Evolutionary conservation across 2,329 filamentous ascomycete genomes (phyloP).

Genomic region (Malbranchea cinnamomea): DNA sequence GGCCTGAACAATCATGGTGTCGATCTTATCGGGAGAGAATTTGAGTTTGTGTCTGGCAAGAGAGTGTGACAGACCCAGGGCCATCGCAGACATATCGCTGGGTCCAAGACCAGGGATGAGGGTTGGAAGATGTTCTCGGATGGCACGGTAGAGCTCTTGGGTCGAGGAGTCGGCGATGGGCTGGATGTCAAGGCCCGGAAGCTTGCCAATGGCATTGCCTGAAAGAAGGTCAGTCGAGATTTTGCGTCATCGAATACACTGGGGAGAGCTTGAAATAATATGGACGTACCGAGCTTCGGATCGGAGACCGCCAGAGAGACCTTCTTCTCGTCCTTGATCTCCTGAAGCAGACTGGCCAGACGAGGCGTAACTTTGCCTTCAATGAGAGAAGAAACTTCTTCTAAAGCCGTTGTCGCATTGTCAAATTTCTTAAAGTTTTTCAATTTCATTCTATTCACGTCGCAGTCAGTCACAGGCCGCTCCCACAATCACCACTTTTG

Average conservation of each 20-base stretch:
- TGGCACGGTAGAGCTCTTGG: conserved; percentile 82
- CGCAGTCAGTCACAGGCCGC: no score
- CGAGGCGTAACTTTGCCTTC: conserved; percentile 92
- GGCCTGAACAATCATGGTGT: conserved; percentile 98
- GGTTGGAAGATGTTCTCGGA: conserved; percentile 78
- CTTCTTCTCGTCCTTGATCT: conserved; percentile 96
- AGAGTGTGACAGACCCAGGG: conserved; percentile 89
- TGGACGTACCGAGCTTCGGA: conserved; percentile 54
- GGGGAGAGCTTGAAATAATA: no score
- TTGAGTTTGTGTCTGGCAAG: conserved; percentile 96
- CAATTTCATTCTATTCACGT: conserved; percentile 58
- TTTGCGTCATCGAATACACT: not conserved
- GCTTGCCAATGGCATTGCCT: conserved; percentile 77
- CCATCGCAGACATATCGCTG: conserved; percentile 83
- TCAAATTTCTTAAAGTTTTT: conserved; percentile 98
- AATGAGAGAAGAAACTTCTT: conserved; percentile 75
- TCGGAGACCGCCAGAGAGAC: conserved; percentile 87
- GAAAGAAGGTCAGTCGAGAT: conserved; percentile 1
- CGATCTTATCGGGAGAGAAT: conserved; percentile 96
- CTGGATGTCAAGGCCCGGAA: conserved; percentile 74
- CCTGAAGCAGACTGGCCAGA: conserved; percentile 65
- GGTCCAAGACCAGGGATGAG: conserved; percentile 78
- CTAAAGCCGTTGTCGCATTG: conserved; percentile 74
- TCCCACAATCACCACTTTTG: conserved; percentile 6
- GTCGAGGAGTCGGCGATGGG: conserved; percentile 70